These are phyloP conservation scores for Beauveria sp. DNA, from an alignment of 2,329 filamentous ascomycete genomes.

Conservation along the genomic window DNA sequence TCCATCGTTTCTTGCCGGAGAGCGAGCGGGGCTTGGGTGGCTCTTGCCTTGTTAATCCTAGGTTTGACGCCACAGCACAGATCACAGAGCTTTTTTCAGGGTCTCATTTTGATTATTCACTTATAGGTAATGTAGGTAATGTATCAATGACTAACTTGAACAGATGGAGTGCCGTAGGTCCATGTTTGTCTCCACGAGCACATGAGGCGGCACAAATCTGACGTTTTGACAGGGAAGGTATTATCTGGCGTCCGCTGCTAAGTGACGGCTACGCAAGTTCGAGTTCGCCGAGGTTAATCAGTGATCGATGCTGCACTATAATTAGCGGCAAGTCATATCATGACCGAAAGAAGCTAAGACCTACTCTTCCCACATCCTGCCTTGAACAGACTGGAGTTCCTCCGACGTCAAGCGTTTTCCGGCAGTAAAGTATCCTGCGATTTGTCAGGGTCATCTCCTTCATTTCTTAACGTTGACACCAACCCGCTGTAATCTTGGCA, in stretches of 20 bases:
- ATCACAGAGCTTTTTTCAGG: not conserved
- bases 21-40: not conserved
- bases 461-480: slow-evolving; percentile 24
- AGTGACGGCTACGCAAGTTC: not conserved
- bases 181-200: not conserved
- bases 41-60: not conserved
- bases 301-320: slow-evolving; percentile 32
- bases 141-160: not conserved
- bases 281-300: not conserved
- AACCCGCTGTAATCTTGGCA: slow-evolving; percentile 93
- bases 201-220: not conserved
- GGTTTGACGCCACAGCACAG: not conserved
- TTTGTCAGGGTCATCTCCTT: not conserved
- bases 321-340: not conserved
- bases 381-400: slow-evolving; percentile 78
- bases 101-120: not conserved
- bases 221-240: no score
- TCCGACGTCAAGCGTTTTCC: slow-evolving; percentile 84
- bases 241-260: not conserved
- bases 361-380: slow-evolving; percentile 83
- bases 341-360: slow-evolving; percentile 15
- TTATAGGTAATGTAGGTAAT: not conserved
- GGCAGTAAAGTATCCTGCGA: slow-evolving; percentile 66
- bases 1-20: not conserved
- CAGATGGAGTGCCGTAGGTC: not conserved